phyloP scores from a whole-genome alignment of 805 yeast genomes.

The Vanderwaltozyma yarrowii region DNA sequence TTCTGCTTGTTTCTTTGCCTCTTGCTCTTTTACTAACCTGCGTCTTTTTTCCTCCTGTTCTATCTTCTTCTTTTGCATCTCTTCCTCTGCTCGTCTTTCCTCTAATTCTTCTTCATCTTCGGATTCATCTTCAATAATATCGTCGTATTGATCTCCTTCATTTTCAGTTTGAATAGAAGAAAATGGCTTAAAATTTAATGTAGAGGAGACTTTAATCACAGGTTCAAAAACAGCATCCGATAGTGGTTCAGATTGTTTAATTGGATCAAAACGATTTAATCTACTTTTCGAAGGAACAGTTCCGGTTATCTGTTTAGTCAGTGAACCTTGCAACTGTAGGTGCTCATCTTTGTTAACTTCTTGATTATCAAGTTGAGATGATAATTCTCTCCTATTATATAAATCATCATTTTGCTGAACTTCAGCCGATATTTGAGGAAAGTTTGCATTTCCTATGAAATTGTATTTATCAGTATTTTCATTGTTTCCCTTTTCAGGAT shows the following conservation, averaged over 20 bases:
- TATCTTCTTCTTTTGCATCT: slow-evolving; percentile 13
- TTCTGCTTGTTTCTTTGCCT: background rate
- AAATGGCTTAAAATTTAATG: slow-evolving; percentile 1
- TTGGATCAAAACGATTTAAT: slow-evolving; percentile 14
- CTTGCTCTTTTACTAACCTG: slow-evolving; percentile 11
- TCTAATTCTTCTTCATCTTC: slow-evolving; percentile 23
- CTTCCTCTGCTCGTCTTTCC: slow-evolving; percentile 15
- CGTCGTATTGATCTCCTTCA: slow-evolving; percentile 27
- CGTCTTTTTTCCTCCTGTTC: slow-evolving; percentile 11
- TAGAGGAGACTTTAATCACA: slow-evolving; percentile 15
- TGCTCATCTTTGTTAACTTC: no score
- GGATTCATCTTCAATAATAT: slow-evolving; percentile 34
- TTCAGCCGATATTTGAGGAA: no score
- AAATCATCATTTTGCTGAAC: no score
- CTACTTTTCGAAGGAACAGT: no score
- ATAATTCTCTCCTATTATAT: no score
- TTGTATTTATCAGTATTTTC: no score
- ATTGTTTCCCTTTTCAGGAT: no score
- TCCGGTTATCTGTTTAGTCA: no score
- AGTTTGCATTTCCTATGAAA: no score
- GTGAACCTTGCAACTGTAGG: no score
- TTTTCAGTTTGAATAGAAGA: background rate
- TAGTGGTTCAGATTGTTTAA: slow-evolving; percentile 13
- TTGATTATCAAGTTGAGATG: no score
- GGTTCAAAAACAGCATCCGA: slow-evolving; percentile 19